Evolutionary conservation across 164 flowering plant genomes (phyloP), one percentile per base, ranked within the genome.

Genomic region (Chimonanthus praecox): DNA sequence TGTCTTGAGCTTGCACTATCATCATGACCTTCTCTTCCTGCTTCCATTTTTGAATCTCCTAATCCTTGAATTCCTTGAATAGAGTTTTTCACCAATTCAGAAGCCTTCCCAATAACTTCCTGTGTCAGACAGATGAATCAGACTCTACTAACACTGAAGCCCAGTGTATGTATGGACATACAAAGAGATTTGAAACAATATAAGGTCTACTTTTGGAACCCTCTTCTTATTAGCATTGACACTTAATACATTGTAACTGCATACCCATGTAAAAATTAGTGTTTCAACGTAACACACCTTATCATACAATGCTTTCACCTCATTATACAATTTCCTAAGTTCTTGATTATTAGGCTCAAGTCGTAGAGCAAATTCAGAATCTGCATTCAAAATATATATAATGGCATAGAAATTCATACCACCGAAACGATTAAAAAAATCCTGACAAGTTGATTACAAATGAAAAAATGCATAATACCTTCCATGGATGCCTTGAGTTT

Each of bases 301-400:
- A 73, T 86, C 82, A 81, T 82, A 84, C 83, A 91, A 71, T 71
- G 89, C 82, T 74, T 88, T 95, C 69, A 84, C 84, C 54, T 91
- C 97, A 6, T 86, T 82, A 82, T 82, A 76, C 74, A 90, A 98
- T 80, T 90, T 93, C 84, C 89, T 90, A 76, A 93, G 80, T 80
- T 95, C 99, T 78, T 89, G 92, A 83, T 90, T 95, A 2, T 87
- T 76, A 72, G 99, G 98, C 74, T 95, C 99, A 80, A 95, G 83
- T 83, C 90, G 87, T 82, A 89, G 76, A 44, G 99, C 97, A 88
- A 91, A 91, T 71, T 93, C 97, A 77, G 93, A 83, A 90, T 95
- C 98, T 94, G 88, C 81, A 83, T 48, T 80, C 18, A 78, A 77
- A 77, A 78, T 43, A 72, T 45, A 54, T 58, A 8, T 10, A 54